Percentiles rank a stretch among this genome's conserved stretches.
These are phyloP conservation scores for Plantago major DNA, from an alignment of 257 asterid species.

Conservation along the genomic window DNA sequence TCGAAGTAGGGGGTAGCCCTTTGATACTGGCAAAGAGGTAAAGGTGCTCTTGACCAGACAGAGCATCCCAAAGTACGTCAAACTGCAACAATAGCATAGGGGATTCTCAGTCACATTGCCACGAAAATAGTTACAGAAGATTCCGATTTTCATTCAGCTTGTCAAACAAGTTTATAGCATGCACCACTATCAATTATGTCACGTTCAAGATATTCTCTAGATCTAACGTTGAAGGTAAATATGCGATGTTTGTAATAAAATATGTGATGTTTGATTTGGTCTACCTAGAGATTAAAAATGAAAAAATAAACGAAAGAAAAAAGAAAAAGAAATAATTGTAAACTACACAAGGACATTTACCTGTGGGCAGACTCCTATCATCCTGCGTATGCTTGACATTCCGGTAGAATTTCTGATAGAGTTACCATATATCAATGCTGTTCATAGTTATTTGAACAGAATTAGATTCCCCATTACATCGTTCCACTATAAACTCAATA, in stretches of 20 bases:
- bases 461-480: constrained; percentile 9
- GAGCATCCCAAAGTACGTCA: constrained; percentile 91
- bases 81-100: constrained; percentile 42
- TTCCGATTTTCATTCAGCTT: constrained; percentile 10
- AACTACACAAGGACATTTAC: constrained; percentile 33
- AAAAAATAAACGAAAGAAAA: not conserved
- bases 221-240: constrained; percentile 2
- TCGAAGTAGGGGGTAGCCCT: constrained; percentile 61
- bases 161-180: constrained; percentile 3
- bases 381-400: constrained; percentile 71
- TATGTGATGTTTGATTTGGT: too few species aligned
- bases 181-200: constrained; percentile 2
- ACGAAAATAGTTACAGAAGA: constrained; percentile 3
- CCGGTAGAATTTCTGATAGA: constrained; percentile 79
- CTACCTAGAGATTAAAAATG: too few species aligned
- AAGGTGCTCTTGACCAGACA: constrained; percentile 90
- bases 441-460: constrained; percentile 17
- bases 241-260: too few species aligned
- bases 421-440: constrained; percentile 84
- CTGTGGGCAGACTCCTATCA: constrained; percentile 99
- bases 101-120: constrained; percentile 1
- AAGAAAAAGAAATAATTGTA: constrained; percentile 14
- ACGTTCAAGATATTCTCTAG: constrained; percentile 1
- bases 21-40: constrained; percentile 78
- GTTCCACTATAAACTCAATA: constrained; percentile 4